Base-by-base conservation (phyloP, 495 filamentous ascomycete genomes). In the Hypoxylon intermedium region DNA sequence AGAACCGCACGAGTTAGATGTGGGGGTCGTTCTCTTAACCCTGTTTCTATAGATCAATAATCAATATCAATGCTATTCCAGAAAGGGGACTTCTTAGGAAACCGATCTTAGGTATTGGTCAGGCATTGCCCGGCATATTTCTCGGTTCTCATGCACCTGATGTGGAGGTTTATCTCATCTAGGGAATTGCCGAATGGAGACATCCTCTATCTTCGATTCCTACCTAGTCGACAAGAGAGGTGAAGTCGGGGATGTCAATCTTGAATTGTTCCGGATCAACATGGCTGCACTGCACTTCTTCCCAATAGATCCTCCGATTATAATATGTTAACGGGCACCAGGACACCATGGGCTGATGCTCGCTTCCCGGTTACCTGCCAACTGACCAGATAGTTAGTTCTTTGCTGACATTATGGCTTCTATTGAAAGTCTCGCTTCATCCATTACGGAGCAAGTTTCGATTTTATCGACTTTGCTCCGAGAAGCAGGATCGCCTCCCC, bases 331-430 rank as follows among this genome's bases (percentile, higher is more conserved):
- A 23, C 40, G 40, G 13, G 19, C 40, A 20, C 4, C 40, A 42
- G 40, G n/a, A 24, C 19, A 23, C 20, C 19, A 42, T 24, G 40
- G 23, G 19, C 11, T 1, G 20, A n/a, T 9, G 2, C 9, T 12
- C 18, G 18, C 9, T 42, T 41, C 23, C 40, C 9, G 6, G 40
- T 24, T 13, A 77, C 78, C 61, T 72, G 79, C 62, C 77, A 74
- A 3, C 15, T 19, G 3, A 38, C 36, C 1, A 2, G 4, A 15
- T 15, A 38, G 36, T 15, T 15, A n/a, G 5, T 34, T 53, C 4
- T 24, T 37, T 9, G 2, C 16, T 26, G 12, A 7, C 31, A 52
- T 6, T 23, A 59, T 59, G 56, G 41, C 56, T 18, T 45, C 47
- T 6, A 52, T 59, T 6, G 56, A 59, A n/a, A 46, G 0, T 12